These are phyloP conservation scores for Teunomyces panamensis DNA, from an alignment of 805 yeast genomes.

Conservation along the genomic window DNA sequence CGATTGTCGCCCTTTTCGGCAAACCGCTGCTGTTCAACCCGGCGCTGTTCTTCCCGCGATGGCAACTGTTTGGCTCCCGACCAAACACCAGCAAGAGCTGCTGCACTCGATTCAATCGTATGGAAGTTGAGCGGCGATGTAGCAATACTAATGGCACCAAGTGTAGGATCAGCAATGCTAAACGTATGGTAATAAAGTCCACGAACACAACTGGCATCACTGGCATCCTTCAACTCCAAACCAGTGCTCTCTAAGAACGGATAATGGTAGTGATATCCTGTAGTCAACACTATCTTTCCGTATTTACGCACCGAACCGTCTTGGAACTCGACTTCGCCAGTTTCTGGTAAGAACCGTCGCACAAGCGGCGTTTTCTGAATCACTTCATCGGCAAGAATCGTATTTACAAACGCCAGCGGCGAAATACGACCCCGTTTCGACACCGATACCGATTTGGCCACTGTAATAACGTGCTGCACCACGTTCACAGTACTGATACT, in stretches of 20 bases:
- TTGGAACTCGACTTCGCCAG: slow-evolving; percentile 20
- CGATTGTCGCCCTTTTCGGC: slow-evolving; percentile 6
- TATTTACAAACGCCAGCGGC: not conserved
- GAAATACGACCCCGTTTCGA: slow-evolving; percentile 41
- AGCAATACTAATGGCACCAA: slow-evolving; percentile 40
- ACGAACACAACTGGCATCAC: slow-evolving; percentile 1
- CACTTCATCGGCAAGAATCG: slow-evolving; percentile 18
- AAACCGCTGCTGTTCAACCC: slow-evolving; percentile 25
- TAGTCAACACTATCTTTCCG: slow-evolving; percentile 22
- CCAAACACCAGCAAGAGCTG: slow-evolving; percentile 61
- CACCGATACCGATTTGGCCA: slow-evolving; percentile 52
- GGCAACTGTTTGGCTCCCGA: slow-evolving; percentile 41
- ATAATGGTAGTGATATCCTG: slow-evolving; percentile 36
- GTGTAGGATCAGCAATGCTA: slow-evolving; percentile 40
- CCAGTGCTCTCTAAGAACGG: slow-evolving; percentile 25
- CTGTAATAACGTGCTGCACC: slow-evolving; percentile 37
- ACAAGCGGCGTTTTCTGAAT: slow-evolving; percentile 46
- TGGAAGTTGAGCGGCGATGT: slow-evolving; percentile 46
- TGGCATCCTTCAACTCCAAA: not conserved
- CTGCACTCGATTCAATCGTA: slow-evolving; percentile 49
- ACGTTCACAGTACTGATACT: slow-evolving; percentile 77
- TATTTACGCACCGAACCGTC: slow-evolving; percentile 16
- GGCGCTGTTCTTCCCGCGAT: slow-evolving; percentile 32
- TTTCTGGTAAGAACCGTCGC: slow-evolving; percentile 32
- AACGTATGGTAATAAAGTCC: slow-evolving; percentile 27